These are phyloP conservation scores for Pseudoscleropodium purum DNA, from an alignment of 225 moss, liverwort and hornwort species.

Conservation along the genomic window DNA sequence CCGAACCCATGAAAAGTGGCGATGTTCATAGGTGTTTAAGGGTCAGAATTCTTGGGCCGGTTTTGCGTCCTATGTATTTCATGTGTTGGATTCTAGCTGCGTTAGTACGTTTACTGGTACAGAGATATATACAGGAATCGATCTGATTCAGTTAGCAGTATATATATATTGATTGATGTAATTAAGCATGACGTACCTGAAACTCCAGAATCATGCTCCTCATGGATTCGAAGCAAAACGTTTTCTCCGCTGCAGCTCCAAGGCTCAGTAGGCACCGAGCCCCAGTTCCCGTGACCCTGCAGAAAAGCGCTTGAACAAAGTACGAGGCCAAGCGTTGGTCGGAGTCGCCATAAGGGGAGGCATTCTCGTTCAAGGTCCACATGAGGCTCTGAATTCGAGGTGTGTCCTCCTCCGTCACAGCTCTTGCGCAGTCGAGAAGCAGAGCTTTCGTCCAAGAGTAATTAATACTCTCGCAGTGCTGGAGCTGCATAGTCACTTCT, in stretches of 20 bases:
- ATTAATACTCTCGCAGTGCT: not conserved
- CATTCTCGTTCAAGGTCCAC: slow-evolving; percentile 58
- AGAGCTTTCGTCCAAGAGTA: slow-evolving; percentile 23
- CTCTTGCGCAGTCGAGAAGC: slow-evolving; percentile 54
- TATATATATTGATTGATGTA: not conserved
- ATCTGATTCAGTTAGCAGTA: not conserved
- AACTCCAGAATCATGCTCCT: slow-evolving; percentile 65
- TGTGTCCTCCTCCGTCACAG: slow-evolving; percentile 26
- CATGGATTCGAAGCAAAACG: slow-evolving; percentile 55
- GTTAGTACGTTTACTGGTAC: not conserved
- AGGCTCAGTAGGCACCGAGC: slow-evolving; percentile 33
- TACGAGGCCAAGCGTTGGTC: slow-evolving; percentile 52
- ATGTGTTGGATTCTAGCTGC: not conserved
- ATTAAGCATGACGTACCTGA: slow-evolving; percentile 10
- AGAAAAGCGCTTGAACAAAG: slow-evolving; percentile 61
- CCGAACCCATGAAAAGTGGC: not conserved
- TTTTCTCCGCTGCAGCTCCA: slow-evolving; percentile 45
- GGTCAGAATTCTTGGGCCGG: not conserved
- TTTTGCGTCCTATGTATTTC: not conserved
- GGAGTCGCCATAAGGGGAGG: slow-evolving; percentile 51
- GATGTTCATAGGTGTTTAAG: not conserved
- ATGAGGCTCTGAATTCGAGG: slow-evolving; percentile 33
- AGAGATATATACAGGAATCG: not conserved
- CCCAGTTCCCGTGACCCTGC: slow-evolving; percentile 47
- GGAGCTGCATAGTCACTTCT: not conserved